These are phyloP conservation scores for Elsinoe ampelina DNA, from an alignment of 2,329 filamentous ascomycete genomes.

Conservation along the genomic window DNA sequence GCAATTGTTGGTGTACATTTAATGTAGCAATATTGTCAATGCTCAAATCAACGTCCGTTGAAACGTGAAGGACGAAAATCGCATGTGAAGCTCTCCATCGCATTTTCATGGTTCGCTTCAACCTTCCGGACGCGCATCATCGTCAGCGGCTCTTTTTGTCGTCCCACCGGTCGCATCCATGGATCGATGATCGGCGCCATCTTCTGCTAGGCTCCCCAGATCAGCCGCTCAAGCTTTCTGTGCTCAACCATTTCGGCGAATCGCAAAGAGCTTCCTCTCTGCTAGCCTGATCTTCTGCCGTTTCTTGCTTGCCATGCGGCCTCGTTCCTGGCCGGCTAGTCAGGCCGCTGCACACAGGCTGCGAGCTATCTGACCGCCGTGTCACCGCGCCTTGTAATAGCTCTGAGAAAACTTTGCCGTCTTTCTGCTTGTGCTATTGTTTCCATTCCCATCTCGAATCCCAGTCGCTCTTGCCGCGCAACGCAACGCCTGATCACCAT, in stretches of 20 bases:
- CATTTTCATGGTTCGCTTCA: background rate
- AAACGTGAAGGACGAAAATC: background rate
- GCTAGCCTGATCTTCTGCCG: slow-evolving; percentile 1
- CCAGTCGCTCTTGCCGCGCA: background rate
- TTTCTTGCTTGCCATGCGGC: background rate
- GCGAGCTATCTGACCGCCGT: background rate
- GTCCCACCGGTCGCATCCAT: background rate
- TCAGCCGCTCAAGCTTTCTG: background rate
- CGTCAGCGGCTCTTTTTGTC: background rate
- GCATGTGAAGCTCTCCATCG: background rate
- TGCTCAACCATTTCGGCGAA: background rate
- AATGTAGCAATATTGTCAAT: background rate
- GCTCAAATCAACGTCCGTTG: background rate
- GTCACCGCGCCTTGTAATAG: background rate
- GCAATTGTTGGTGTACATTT: background rate
- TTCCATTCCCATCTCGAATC: background rate
- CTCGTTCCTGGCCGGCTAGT: slow-evolving; percentile 4
- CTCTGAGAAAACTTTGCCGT: background rate
- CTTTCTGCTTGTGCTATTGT: background rate
- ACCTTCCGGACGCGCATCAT: background rate
- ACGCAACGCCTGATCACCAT: no score
- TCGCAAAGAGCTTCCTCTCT: background rate
- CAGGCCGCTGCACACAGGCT: background rate
- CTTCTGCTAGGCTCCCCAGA: background rate
- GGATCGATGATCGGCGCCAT: slow-evolving; percentile 6